These are phyloP conservation scores for Chlorencoelia australis DNA, from an alignment of 2,329 filamentous ascomycete species.

Conservation along the genomic window DNA sequence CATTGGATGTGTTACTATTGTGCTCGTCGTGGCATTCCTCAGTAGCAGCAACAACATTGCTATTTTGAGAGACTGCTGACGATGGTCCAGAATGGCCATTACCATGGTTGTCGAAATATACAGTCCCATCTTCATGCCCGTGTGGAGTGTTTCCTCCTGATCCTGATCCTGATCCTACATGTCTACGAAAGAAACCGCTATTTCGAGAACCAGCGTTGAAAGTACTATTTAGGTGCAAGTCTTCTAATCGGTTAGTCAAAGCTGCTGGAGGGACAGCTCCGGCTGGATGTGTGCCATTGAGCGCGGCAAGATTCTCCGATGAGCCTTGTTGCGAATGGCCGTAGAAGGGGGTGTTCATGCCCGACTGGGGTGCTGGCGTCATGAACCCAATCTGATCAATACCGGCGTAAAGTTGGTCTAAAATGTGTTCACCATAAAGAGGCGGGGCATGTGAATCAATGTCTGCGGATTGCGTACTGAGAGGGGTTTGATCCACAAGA, in stretches of 20 bases:
- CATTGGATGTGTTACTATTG: constrained; percentile 28
- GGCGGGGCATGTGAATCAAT: constrained; percentile 67
- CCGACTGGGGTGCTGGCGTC: constrained; percentile 60
- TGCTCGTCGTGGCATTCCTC: constrained; percentile 26
- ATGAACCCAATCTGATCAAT: constrained; percentile 74
- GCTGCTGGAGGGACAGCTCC: constrained; percentile 39
- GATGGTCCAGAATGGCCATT: constrained; percentile 12
- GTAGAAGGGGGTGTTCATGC: constrained; percentile 73
- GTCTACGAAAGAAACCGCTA: constrained; percentile 23
- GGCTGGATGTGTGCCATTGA: constrained; percentile 37
- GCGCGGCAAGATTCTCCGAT: constrained; percentile 63
- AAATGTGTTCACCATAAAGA: constrained; percentile 78
- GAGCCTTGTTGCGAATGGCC: constrained; percentile 66
- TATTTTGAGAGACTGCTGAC: constrained; percentile 25
- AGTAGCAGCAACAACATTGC: constrained; percentile 31
- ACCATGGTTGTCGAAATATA: constrained; percentile 18
- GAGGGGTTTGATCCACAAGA: constrained; percentile 52
- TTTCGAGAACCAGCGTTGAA: constrained; percentile 46
- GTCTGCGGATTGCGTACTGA: constrained; percentile 37
- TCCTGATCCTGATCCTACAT: constrained; percentile 20
- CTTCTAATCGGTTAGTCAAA: constrained; percentile 58
- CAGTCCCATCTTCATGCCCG: constrained; percentile 10
- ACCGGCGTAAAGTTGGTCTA: constrained; percentile 86
- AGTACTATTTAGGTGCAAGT: constrained; percentile 54
- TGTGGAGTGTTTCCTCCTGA: constrained; percentile 28